Conservation (phyloP, 1,139 yeast species). For the Candida pseudoviswanathii region DNA sequence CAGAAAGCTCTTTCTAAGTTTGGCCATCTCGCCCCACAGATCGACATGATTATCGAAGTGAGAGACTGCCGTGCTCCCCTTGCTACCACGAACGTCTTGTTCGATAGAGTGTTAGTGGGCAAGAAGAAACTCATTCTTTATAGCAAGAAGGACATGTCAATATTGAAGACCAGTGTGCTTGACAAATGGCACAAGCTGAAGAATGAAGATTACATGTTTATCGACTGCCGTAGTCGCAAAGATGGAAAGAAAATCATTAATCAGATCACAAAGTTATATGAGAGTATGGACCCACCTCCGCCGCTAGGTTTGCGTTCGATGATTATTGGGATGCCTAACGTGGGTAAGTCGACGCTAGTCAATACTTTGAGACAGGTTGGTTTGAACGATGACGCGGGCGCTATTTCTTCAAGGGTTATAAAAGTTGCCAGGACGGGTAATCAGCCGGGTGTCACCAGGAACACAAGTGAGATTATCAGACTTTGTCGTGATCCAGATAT, state of each 20-base stretch:
- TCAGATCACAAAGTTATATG: slow-evolving; percentile 46
- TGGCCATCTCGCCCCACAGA: slow-evolving; percentile 72
- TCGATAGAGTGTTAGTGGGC: slow-evolving; percentile 64
- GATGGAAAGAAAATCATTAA: slow-evolving; percentile 58
- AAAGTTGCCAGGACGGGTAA: slow-evolving; percentile 88
- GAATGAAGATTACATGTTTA: slow-evolving; percentile 56
- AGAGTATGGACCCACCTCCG: slow-evolving; percentile 60
- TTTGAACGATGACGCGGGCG: slow-evolving; percentile 13
- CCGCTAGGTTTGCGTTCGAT: slow-evolving; percentile 80
- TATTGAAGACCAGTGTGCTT: slow-evolving; percentile 35
- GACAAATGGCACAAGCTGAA: slow-evolving; percentile 54
- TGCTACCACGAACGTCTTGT: slow-evolving; percentile 77
- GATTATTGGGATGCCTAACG: slow-evolving; percentile 95
- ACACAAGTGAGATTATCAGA: slow-evolving; percentile 75
- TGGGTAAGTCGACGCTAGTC: slow-evolving; percentile 92
- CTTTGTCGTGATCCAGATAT: slow-evolving; percentile 66
- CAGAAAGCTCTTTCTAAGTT: slow-evolving; percentile 74
- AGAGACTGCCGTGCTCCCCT: slow-evolving; percentile 90
- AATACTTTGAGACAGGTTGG: slow-evolving; percentile 72
- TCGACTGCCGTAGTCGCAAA: slow-evolving; percentile 57
- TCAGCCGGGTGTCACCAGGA: slow-evolving; percentile 87
- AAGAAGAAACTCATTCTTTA: slow-evolving; percentile 65
- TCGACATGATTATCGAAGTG: slow-evolving; percentile 80
- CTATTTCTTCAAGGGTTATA: slow-evolving; percentile 38
- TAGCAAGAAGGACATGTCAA: slow-evolving; percentile 63